Conservation (phyloP, 2,329 filamentous ascomycete species). For the Byssothecium circinans region DNA sequence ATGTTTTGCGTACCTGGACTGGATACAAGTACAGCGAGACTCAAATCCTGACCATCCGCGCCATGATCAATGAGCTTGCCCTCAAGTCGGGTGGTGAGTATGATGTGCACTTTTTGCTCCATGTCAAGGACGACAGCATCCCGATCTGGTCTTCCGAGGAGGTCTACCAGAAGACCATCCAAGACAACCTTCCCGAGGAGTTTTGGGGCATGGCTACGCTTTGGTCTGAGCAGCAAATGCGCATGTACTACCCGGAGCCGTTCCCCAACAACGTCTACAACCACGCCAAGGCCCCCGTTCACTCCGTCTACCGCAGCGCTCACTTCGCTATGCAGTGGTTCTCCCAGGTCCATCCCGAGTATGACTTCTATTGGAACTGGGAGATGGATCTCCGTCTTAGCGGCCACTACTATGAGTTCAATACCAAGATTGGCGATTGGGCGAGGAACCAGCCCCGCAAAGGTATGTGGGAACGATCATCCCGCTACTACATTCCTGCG, state of each 20-base stretch:
- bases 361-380: slow-evolving; percentile 75
- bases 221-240: slow-evolving; percentile 95
- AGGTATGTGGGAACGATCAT: slow-evolving; percentile 72
- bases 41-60: slow-evolving; percentile 77
- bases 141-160: slow-evolving; percentile 78
- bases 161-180: slow-evolving; percentile 67
- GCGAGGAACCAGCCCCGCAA: slow-evolving; percentile 69
- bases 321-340: slow-evolving; percentile 57
- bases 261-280: slow-evolving; percentile 73
- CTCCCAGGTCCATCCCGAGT: slow-evolving; percentile 53
- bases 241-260: slow-evolving; percentile 83
- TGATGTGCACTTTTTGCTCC: slow-evolving; percentile 80
- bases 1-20: slow-evolving; percentile 83
- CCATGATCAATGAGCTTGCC: slow-evolving; percentile 79
- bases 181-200: slow-evolving; percentile 73
- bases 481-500: slow-evolving; percentile 72
- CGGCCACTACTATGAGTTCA: slow-evolving; percentile 81
- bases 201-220: slow-evolving; percentile 87
- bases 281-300: slow-evolving; percentile 66
- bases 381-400: slow-evolving; percentile 83
- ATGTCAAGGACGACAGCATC: slow-evolving; percentile 75
- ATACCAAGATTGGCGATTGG: slow-evolving; percentile 66
- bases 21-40: slow-evolving; percentile 77
- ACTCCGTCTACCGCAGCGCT: slow-evolving; percentile 79
- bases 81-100: slow-evolving; percentile 84